A percentile compares a stretch with the other conserved stretches of the same genome.
phyloP scores from a whole-genome alignment of 805 yeast species.

The Gaillardinia entomophila region DNA sequence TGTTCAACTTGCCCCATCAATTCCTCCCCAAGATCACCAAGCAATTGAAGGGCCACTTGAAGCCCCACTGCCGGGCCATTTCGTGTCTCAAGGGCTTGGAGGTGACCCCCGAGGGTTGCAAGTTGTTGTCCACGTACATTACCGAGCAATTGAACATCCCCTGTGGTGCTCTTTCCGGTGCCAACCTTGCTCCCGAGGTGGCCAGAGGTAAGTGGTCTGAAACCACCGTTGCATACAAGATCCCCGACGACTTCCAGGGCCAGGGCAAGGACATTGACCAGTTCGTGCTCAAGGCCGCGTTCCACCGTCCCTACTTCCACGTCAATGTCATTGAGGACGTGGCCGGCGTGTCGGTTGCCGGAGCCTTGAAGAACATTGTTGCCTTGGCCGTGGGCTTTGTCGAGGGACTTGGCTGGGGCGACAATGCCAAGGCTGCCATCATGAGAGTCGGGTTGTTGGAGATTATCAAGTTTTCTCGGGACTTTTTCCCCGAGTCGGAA shows the following conservation, averaged over 20 bases:
- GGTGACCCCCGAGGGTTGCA: constrained; percentile 38
- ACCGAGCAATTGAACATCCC: constrained; percentile 38
- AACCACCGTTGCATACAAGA: constrained; percentile 38
- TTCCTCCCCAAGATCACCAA: constrained; percentile 34
- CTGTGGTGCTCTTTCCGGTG: constrained; percentile 45
- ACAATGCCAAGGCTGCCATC: constrained; percentile 43
- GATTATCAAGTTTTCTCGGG: constrained; percentile 34
- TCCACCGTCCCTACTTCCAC: constrained; percentile 44
- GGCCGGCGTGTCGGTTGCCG: constrained; percentile 42
- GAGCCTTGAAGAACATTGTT: constrained; percentile 42
- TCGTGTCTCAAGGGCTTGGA: constrained; percentile 43
- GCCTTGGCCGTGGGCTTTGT: constrained; percentile 43
- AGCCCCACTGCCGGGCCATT: constrained; percentile 35
- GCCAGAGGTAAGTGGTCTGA: constrained; percentile 44
- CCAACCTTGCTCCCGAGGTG: constrained; percentile 42
- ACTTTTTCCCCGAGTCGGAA: constrained; percentile 31
- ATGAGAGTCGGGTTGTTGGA: constrained; percentile 42
- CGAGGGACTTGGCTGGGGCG: constrained; percentile 46
- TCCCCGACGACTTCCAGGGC: constrained; percentile 35
- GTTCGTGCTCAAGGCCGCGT: constrained; percentile 33
- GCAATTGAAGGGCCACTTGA: constrained; percentile 34
- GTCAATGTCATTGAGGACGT: constrained; percentile 41
- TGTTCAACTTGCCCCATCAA: constrained; percentile 44
- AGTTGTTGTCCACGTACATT: constrained; percentile 38
- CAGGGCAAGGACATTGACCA: constrained; percentile 37